Evolutionary conservation across 441 rosid genomes (phyloP).

Genomic region (Manihot esculenta): DNA sequence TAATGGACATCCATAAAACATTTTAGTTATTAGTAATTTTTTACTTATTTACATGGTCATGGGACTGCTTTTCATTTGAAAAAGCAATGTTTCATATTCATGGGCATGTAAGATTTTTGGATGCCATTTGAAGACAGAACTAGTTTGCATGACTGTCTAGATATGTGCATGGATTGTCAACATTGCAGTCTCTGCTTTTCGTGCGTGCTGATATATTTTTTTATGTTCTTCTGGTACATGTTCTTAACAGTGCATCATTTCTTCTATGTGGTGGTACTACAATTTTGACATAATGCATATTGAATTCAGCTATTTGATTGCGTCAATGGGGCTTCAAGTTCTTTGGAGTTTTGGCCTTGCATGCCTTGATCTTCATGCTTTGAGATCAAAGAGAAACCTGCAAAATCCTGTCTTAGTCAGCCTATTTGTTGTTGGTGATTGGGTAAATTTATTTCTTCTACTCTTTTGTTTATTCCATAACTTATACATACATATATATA

Average conservation of each 20-base stretch:
- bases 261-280: not conserved
- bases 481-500: not conserved
- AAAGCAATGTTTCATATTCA: not conserved
- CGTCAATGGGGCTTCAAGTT: slow-evolving; percentile 97
- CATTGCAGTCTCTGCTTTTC: not conserved
- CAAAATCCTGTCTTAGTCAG: slow-evolving; percentile 90
- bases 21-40: too few species aligned
- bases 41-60: too few species aligned
- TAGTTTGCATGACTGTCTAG: not conserved
- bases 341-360: slow-evolving; percentile 98
- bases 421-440: slow-evolving; percentile 93
- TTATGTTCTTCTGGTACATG: not conserved
- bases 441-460: slow-evolving; percentile 44
- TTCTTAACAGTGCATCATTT: not conserved
- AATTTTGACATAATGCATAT: slow-evolving; percentile 15
- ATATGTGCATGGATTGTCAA: not conserved
- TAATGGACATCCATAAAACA: not conserved
- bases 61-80: not conserved
- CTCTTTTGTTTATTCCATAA: not conserved
- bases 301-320: slow-evolving; percentile 77
- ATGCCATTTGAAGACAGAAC: not conserved
- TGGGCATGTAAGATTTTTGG: not conserved
- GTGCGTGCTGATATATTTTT: not conserved
- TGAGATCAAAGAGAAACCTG: slow-evolving; percentile 74
- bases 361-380: slow-evolving; percentile 82